These are phyloP conservation scores for Arctium lappa DNA, from an alignment of 129 eudicot species.

Conservation along the genomic window DNA sequence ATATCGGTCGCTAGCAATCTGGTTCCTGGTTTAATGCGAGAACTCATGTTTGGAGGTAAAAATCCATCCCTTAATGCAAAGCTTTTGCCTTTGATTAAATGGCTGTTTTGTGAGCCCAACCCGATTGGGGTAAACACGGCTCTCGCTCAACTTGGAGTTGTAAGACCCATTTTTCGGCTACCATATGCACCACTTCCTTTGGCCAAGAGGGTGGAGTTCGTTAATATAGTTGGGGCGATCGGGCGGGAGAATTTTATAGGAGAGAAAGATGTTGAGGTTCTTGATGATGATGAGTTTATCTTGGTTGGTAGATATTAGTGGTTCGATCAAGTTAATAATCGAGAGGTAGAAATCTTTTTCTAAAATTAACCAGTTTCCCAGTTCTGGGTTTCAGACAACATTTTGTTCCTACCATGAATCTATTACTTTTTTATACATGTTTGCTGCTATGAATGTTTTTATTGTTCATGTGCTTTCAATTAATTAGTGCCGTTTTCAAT, in stretches of 20 bases:
- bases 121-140: slow-evolving; percentile 83
- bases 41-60: slow-evolving; percentile 73
- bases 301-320: slow-evolving; percentile 66
- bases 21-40: slow-evolving; percentile 68
- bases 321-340: slow-evolving; percentile 15
- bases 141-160: slow-evolving; percentile 80
- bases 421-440: neutral
- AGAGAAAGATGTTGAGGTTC: slow-evolving; percentile 63
- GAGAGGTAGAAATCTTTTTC: slow-evolving; percentile 5
- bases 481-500: neutral
- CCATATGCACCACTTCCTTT: slow-evolving; percentile 75
- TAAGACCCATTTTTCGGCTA: slow-evolving; percentile 66
- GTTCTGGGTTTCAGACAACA: neutral
- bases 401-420: neutral
- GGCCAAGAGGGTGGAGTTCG: slow-evolving; percentile 62
- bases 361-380: neutral
- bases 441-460: neutral
- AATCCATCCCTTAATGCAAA: slow-evolving; percentile 48
- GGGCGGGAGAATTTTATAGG: slow-evolving; percentile 75
- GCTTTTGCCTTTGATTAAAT: slow-evolving; percentile 58
- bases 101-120: slow-evolving; percentile 82
- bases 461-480: neutral
- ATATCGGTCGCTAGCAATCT: slow-evolving; percentile 75
- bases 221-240: slow-evolving; percentile 53
- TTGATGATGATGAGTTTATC: slow-evolving; percentile 71